Conservation (phyloP, 768 basidiomycete species). For the Cystobasidium onofrii region DNA sequence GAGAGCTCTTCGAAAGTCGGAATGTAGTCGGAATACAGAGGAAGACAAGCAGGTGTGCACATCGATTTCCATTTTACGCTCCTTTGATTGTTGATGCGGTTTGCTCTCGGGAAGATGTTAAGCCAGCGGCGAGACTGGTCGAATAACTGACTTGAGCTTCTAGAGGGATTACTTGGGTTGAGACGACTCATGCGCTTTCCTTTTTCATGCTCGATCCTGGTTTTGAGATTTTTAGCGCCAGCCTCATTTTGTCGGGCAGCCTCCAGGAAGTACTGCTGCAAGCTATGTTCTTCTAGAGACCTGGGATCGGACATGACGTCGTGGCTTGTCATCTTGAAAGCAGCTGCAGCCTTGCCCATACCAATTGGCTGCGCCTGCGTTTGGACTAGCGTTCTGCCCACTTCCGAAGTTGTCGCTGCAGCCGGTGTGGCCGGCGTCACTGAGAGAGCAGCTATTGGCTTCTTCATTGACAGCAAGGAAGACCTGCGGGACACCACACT, state of each 20-base stretch:
- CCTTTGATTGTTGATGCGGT: slow-evolving; percentile 65
- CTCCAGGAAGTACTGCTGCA: slow-evolving; percentile 21
- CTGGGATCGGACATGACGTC: slow-evolving; percentile 13
- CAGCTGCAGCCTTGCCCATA: neutral
- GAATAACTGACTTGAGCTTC: slow-evolving; percentile 23
- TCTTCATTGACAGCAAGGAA: neutral
- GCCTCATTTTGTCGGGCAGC: neutral
- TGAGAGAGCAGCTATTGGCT: slow-evolving; percentile 4
- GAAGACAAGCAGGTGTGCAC: slow-evolving; percentile 69
- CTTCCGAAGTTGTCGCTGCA: neutral
- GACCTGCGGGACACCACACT: slow-evolving; percentile 3
- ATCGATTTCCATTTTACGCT: slow-evolving; percentile 81
- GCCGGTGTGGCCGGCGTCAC: slow-evolving; percentile 24
- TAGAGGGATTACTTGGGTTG: slow-evolving; percentile 36
- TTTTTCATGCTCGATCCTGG: neutral
- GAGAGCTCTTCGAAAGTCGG: slow-evolving; percentile 68
- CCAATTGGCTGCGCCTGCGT: slow-evolving; percentile 5
- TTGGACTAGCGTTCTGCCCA: neutral
- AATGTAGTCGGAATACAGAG: slow-evolving; percentile 81
- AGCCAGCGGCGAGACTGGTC: slow-evolving; percentile 71
- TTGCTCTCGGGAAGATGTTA: slow-evolving; percentile 60
- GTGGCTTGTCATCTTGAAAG: slow-evolving; percentile 12
- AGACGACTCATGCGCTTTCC: slow-evolving; percentile 20
- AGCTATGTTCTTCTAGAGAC: slow-evolving; percentile 19
- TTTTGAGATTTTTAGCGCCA: neutral